Evolutionary conservation across 805 yeast species (phyloP).

Genomic region (Pichia nakasei): DNA sequence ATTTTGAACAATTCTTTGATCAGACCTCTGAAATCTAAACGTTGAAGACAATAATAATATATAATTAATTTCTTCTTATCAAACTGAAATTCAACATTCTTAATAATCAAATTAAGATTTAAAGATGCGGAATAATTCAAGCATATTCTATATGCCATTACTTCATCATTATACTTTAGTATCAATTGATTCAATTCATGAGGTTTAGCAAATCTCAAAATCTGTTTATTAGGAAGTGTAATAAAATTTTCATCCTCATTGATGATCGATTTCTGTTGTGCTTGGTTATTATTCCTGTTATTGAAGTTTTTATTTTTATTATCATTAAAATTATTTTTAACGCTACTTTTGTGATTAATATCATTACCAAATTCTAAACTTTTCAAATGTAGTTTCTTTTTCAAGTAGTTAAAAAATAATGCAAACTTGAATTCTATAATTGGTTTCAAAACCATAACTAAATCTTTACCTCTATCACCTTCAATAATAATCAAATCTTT

Average conservation of each 20-base stretch:
- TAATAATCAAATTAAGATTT: conserved; percentile 45
- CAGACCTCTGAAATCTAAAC: conserved; percentile 66
- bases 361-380: conserved; percentile 33
- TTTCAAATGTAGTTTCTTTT: conserved; percentile 61
- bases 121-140: conserved; percentile 32
- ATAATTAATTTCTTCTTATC: conserved; percentile 71
- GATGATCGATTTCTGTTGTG: conserved; percentile 25
- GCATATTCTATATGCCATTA: conserved; percentile 62
- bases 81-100: conserved; percentile 75
- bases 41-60: conserved; percentile 53
- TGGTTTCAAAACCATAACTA: conserved; percentile 66
- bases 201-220: conserved; percentile 66
- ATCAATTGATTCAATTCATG: conserved; percentile 56
- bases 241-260: conserved; percentile 53
- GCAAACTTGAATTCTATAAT: conserved; percentile 55
- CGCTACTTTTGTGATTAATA: conserved; percentile 11
- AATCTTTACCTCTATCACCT: conserved; percentile 78
- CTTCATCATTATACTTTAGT: conserved; percentile 60
- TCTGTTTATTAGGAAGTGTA: conserved; percentile 71
- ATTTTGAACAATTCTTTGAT: conserved; percentile 67
- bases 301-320: conserved; percentile 4
- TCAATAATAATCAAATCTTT: conserved; percentile 69
- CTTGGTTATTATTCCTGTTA: not conserved
- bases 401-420: conserved; percentile 61
- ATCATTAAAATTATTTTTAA: conserved; percentile 3